Conservation (phyloP, 2,329 filamentous ascomycete genomes). For the Stachybotrys echinatus region DNA sequence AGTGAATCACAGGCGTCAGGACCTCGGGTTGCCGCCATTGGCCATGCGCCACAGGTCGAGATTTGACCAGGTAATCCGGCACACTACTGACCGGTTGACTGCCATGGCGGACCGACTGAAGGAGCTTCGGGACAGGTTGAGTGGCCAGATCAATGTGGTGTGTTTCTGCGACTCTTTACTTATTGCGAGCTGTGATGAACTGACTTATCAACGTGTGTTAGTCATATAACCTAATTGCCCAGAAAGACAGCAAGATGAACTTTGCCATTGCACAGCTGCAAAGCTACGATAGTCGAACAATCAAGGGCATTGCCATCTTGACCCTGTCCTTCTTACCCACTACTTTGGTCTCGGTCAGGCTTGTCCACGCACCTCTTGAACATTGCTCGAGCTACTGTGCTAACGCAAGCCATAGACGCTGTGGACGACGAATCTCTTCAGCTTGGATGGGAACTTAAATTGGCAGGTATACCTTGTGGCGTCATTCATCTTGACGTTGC, state of each 20-base stretch:
- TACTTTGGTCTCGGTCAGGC: constrained; percentile 3
- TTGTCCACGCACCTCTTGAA: not conserved
- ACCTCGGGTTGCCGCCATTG: constrained; percentile 1
- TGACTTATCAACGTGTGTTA: no score
- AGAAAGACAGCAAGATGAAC: constrained; percentile 6
- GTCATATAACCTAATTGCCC: constrained; percentile 5
- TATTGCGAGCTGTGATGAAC: not conserved
- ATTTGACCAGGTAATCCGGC: not conserved
- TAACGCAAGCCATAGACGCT: not conserved
- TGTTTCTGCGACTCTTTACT: not conserved
- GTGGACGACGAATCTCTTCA: not conserved
- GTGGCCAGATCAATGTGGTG: constrained; percentile 7
- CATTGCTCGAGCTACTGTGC: not conserved
- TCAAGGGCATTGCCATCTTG: constrained; percentile 3
- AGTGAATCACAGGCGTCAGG: constrained; percentile 1
- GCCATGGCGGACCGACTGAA: constrained; percentile 1
- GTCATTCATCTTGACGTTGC: not conserved
- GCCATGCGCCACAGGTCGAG: not conserved
- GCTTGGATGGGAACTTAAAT: not conserved
- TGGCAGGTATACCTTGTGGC: not conserved
- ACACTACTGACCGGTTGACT: not conserved
- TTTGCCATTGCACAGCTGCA: constrained; percentile 3
- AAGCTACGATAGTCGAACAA: constrained; percentile 2
- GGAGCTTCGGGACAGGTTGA: constrained; percentile 2
- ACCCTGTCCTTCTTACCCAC: constrained; percentile 4